Evolutionary conservation across 805 yeast species (phyloP).

Genomic region (Candida taoyuanica): DNA sequence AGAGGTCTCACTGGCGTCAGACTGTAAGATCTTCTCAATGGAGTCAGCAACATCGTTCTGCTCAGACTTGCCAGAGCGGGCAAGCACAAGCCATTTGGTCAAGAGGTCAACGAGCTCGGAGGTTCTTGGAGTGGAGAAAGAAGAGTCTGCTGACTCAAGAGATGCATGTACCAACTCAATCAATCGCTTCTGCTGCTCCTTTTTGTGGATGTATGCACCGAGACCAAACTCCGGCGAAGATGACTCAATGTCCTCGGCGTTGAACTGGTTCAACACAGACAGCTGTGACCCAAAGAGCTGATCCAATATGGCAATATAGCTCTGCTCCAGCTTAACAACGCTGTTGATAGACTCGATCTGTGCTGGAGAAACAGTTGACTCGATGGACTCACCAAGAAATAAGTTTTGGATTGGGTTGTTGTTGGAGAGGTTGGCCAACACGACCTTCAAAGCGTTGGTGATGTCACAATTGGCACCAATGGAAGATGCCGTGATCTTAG

Average conservation of each 20-base stretch:
- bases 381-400: slow-evolving; percentile 44
- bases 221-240: slow-evolving; percentile 83
- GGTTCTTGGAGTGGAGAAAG: slow-evolving; percentile 40
- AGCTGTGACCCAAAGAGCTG: slow-evolving; percentile 60
- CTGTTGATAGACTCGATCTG: slow-evolving; percentile 30
- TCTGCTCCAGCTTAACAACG: slow-evolving; percentile 59
- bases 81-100: slow-evolving; percentile 65
- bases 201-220: slow-evolving; percentile 62
- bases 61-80: slow-evolving; percentile 30
- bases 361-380: slow-evolving; percentile 14
- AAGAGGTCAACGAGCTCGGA: slow-evolving; percentile 49
- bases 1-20: slow-evolving; percentile 40
- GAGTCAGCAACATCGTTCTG: slow-evolving; percentile 17
- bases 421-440: slow-evolving; percentile 47
- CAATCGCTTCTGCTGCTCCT: slow-evolving; percentile 39
- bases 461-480: slow-evolving; percentile 28
- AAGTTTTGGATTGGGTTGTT: slow-evolving; percentile 59
- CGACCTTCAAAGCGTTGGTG: slow-evolving; percentile 25
- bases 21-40: slow-evolving; percentile 35
- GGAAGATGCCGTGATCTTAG: slow-evolving; percentile 53
- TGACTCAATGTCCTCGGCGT: slow-evolving; percentile 40
- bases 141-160: slow-evolving; percentile 25
- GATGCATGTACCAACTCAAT: slow-evolving; percentile 28
- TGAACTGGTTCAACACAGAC: slow-evolving; percentile 56
- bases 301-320: slow-evolving; percentile 67